Evolutionary conservation across 768 basidiomycete genomes (phyloP), one percentile per base, ranked within the genome.

Genomic region (Infundibulicybe gibba): DNA sequence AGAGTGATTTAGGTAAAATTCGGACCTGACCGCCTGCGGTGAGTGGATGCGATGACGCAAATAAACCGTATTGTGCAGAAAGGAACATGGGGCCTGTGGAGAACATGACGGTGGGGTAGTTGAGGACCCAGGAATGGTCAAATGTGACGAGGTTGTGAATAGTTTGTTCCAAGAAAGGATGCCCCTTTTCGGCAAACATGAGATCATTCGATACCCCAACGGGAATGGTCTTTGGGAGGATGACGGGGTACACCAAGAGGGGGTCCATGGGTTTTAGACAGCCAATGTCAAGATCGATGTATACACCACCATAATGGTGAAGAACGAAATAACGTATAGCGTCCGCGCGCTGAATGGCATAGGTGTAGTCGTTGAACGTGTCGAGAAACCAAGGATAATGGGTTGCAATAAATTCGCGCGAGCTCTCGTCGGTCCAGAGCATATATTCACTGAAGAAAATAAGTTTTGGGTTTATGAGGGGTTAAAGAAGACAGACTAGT

Each of bases 51-150:
- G 84, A 76, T 3, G 87, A 73, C 5, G 80, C 78, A 67, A 90
- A 98, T 43, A 94, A 74, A 35, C 91, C 90, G 64, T 95, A 95
- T 62, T 97, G 92, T 2, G 87, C 84, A 0, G 94, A 97, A 11
- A 99, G 71, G 68, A 97, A 99, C 97, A 99, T 99, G 58, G 97
- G 97, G 1, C 95, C 95, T 0, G 97, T 99, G 44, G 93, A 93
- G 69, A 99, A 99, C 97, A 99, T 99, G 72, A 99, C 97, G 20
- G 97, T 99, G 30, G 97, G 97, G 57, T 99, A 99, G 67, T 98
- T 97, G 61, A 94, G 81, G 45, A 97, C 65, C 85, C 91, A 99
- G 44, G 83, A 80, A 63, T 95, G 91, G 69, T 98, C 91, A 62
- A 95, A 99, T 16, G 85, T 84, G 58, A 83, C 76, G 49, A 97